Percentiles rank a stretch among this genome's conserved stretches.
phyloP scores from a whole-genome alignment of 1,284 basidiomycete genomes.

The Tilletiaria anomala region DNA sequence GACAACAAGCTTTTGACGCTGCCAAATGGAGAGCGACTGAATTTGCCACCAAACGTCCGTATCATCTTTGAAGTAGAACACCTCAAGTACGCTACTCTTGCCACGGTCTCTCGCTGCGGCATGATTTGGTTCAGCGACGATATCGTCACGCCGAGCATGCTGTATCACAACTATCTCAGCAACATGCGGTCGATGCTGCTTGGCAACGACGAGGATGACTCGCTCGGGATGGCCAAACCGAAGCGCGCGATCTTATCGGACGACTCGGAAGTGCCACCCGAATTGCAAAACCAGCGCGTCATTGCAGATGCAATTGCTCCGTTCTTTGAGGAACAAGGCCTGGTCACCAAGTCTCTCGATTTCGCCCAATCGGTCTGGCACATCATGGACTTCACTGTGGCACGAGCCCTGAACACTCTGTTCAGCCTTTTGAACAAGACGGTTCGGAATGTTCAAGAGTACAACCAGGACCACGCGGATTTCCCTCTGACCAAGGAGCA shows the following conservation, averaged over 20 bases:
- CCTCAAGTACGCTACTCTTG: conserved; percentile 87
- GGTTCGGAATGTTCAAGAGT: conserved; percentile 79
- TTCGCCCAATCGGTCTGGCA: conserved; percentile 74
- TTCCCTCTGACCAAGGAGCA: conserved; percentile 75
- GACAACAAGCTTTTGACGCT: conserved; percentile 96
- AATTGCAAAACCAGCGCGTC: conserved; percentile 59
- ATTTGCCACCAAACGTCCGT: conserved; percentile 86
- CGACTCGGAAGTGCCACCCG: conserved; percentile 46
- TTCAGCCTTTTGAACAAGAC: conserved; percentile 97
- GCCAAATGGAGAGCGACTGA: conserved; percentile 95
- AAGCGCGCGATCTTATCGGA: conserved; percentile 9
- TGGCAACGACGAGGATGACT: conserved; percentile 74
- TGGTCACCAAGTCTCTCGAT: conserved; percentile 63
- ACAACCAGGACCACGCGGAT: conserved; percentile 85
- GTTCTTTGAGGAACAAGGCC: conserved; percentile 54
- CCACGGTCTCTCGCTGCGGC: conserved; percentile 97
- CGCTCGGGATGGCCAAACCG: conserved; percentile 45
- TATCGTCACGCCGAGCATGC: conserved; percentile 76
- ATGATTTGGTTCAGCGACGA: conserved; percentile 99
- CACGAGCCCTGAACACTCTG: conserved; percentile 80
- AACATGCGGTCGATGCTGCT: conserved; percentile 63
- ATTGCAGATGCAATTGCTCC: conserved; percentile 47
- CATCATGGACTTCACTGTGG: conserved; percentile 95
- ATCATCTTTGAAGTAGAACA: conserved; percentile 99
- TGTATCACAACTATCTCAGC: conserved; percentile 75